Conservation (phyloP, 2,329 filamentous ascomycete species). For the Fusarium camptoceras region DNA sequence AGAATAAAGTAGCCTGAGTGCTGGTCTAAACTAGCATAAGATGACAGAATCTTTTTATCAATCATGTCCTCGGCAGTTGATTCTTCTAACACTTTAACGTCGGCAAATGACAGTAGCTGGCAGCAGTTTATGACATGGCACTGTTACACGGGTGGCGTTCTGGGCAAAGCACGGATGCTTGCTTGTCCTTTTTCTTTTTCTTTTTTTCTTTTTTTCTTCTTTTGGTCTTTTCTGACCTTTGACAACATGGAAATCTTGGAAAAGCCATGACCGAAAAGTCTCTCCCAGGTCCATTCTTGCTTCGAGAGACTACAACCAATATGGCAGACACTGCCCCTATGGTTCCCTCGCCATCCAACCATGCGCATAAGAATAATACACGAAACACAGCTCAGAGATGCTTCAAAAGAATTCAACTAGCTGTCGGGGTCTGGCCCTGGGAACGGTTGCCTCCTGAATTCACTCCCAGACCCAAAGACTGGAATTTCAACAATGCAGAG, state of each 20-base stretch:
- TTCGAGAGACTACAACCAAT: background rate
- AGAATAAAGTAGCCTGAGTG: background rate
- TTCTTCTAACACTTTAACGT: background rate
- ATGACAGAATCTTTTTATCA: background rate
- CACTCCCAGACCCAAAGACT: background rate
- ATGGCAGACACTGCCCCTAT: background rate
- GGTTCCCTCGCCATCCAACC: background rate
- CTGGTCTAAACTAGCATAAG: background rate
- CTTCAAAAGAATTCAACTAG: background rate
- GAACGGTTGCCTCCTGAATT: conserved; percentile 9
- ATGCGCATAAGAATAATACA: background rate
- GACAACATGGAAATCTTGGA: background rate
- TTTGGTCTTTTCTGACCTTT: background rate
- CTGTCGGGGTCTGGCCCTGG: background rate
- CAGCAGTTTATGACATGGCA: background rate
- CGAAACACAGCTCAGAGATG: background rate
- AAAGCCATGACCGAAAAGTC: background rate
- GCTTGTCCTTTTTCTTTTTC: background rate
- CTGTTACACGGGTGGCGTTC: background rate
- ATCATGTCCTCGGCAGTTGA: background rate
- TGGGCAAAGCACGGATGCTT: background rate
- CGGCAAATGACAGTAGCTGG: background rate
- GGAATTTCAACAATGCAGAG: background rate
- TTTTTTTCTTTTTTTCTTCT: too few relatives aligned
- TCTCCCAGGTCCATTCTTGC: background rate